Base-by-base conservation (phyloP, 257 asterid genomes). In the Ilex aquifolium region DNA sequence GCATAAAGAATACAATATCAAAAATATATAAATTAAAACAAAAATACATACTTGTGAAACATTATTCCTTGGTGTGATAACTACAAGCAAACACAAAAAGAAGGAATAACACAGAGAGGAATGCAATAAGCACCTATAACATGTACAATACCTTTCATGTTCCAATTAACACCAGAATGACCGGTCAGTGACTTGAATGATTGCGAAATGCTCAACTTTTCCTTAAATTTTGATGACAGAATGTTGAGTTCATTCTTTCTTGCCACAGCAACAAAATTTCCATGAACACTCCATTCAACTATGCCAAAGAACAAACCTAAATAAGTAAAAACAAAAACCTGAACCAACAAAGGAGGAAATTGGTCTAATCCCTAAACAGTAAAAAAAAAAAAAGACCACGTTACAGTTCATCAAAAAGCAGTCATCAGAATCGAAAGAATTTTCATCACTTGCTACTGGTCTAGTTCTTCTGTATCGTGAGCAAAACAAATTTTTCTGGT, bases 251-350 rank as follows among this genome's bases (percentile, higher is more conserved):
- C 71, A 65, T 79, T 87, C 70, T 81, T 82, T 76, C 80, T 82
- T 4, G 86, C 91, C 78, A 87, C 83, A 68, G 84, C 97, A 78
- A 85, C 60, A 74, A 72, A 77, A 68, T 84, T 78, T 55, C 84
- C 99, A 57, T 77, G 65, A 21, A 74, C 68, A 59, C 94, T 87
- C 97, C 96, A 92, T 77, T 84, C 97, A 77, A 85, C 99, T 89
- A 63, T 72, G 69, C 56, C 72, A 68, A 72, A n/a, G 78, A 71
- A 60, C 17, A 56, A 72, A 10, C 36, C 29, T 69, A 68, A 32
- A 72, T 70, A 39, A 60, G 64, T 58, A 40, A 58, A 56, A 64
- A 3, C 61, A 54, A 59, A 7, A 69, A 31, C 27, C 27, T 21
- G 1, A 21, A 21, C 27, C 27, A 21, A 67, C 44, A 17, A 74